Evolutionary conservation across 371 early-diverging fungal genomes (phyloP).

Genomic region (Mortierella sp.): DNA sequence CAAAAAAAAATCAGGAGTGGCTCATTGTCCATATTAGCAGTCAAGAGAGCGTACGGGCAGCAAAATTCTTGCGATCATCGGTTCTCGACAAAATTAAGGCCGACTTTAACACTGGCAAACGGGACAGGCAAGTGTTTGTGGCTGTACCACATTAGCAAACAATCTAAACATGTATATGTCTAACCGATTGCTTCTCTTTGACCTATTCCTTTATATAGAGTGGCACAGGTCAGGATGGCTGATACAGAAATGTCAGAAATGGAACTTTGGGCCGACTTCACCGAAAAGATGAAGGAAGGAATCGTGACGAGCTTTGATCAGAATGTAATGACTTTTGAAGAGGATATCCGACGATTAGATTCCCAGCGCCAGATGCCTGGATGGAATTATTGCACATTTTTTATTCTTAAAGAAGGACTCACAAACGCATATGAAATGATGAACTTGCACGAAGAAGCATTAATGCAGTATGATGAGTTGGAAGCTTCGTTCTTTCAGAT

Average conservation of each 20-base stretch:
- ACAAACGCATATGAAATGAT: slow-evolving; percentile 90
- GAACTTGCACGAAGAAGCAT: slow-evolving; percentile 88
- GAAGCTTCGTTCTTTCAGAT: slow-evolving; percentile 94
- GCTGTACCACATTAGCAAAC: background rate
- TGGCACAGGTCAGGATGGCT: slow-evolving; percentile 69
- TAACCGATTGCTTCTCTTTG: background rate
- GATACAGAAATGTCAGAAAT: slow-evolving; percentile 72
- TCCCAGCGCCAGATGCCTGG: slow-evolving; percentile 94
- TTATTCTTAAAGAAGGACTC: slow-evolving; percentile 92
- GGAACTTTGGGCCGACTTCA: slow-evolving; percentile 85
- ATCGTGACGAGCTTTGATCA: slow-evolving; percentile 84
- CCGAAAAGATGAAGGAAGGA: slow-evolving; percentile 84
- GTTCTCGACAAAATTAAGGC: slow-evolving; percentile 89
- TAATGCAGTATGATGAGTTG: slow-evolving; percentile 95
- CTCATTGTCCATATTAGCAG: slow-evolving; percentile 87
- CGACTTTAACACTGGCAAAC: slow-evolving; percentile 86
- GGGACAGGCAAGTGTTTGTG: slow-evolving; percentile 65
- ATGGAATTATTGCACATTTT: slow-evolving; percentile 98
- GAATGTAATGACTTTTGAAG: slow-evolving; percentile 84
- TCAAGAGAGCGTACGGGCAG: slow-evolving; percentile 68
- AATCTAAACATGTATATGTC: background rate
- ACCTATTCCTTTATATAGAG: slow-evolving; percentile 55
- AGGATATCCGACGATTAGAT: slow-evolving; percentile 90
- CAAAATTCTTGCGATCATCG: slow-evolving; percentile 78
- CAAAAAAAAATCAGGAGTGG: slow-evolving; percentile 93